phyloP scores from a whole-genome alignment of 129 eudicot species.

The Chrysanthemum seticuspe region DNA sequence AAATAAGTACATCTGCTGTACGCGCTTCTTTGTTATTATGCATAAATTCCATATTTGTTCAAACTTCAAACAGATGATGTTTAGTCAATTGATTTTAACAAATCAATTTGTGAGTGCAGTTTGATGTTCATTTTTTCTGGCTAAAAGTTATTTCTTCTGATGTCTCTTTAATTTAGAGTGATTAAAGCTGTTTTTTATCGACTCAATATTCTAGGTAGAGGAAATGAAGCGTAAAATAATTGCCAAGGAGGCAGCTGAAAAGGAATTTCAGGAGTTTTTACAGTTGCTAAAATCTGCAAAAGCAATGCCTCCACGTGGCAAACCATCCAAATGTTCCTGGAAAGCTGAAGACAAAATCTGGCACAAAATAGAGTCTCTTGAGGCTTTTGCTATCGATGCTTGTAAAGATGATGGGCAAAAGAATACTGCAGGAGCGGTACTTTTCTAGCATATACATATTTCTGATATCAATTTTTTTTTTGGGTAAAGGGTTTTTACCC shows the following conservation, averaged over 20 bases:
- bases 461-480: background rate
- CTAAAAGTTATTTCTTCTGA: conserved; percentile 10
- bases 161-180: conserved; percentile 11
- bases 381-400: conserved; percentile 82
- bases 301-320: conserved; percentile 57
- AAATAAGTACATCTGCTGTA: background rate
- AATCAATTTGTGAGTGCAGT: conserved; percentile 10
- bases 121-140: conserved; percentile 16
- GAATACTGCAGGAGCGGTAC: conserved; percentile 76
- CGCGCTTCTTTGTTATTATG: background rate
- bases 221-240: conserved; percentile 63
- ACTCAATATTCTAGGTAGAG: conserved; percentile 61
- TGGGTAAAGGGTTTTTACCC: too few species aligned
- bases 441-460: background rate
- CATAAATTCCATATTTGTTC: background rate
- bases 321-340: conserved; percentile 87
- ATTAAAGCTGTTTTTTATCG: background rate
- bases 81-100: background rate
- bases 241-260: conserved; percentile 85
- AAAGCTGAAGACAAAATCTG: conserved; percentile 53
- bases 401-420: conserved; percentile 68
- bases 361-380: conserved; percentile 69
- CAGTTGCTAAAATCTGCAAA: conserved; percentile 65
- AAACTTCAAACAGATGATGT: background rate
- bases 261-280: conserved; percentile 70